Evolutionary conservation across 345 rosid genomes (phyloP), one percentile per base, ranked within the genome.

Genomic region (Moricandia moricandioides): DNA sequence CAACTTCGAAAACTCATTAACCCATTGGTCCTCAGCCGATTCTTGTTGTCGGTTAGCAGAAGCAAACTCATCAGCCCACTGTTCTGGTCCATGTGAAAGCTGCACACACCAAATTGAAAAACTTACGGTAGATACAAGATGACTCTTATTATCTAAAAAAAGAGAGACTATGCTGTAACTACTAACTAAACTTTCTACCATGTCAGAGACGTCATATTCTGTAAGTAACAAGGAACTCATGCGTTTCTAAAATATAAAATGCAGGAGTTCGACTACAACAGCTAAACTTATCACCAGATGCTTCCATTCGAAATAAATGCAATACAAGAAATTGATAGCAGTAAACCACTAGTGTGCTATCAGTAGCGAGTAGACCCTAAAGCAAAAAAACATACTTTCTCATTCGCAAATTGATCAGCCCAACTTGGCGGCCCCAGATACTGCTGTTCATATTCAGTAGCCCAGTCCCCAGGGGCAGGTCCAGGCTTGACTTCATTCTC

Each of bases 1-100:
- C 84, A 92, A 83, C 85, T 96, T 91, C 26, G 99, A 92, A 83
- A 96, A 96, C 85, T 92, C 99, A 80, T 96, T 82, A 47, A 85
- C 97, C 99, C 99, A 96, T 76, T 87, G 87, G 86, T 91, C 94
- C 43, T 88, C 96, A 34, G 75, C 81, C 67, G 87, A 30, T n/a
- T n/a, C n/a, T n/a, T n/a, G n/a, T n/a, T n/a, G n/a, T n/a, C n/a
- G n/a, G n/a, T n/a, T n/a, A n/a, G n/a, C n/a, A n/a, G n/a, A n/a
- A 68, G 89, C 58, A 85, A 90, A 95, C 79, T 95, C 96, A 83
- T 89, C 82, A 62, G 70, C 98, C 99, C 98, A 92, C 70, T 82
- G 89, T 75, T 87, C 85, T 37, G 92, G 89, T 65, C 90, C 90
- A 54, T 8, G 86, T 59, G 85, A 76, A 64, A 76, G 82, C 91